Conservation (phyloP, 495 filamentous ascomycete genomes). For the Penicillium silybi region DNA sequence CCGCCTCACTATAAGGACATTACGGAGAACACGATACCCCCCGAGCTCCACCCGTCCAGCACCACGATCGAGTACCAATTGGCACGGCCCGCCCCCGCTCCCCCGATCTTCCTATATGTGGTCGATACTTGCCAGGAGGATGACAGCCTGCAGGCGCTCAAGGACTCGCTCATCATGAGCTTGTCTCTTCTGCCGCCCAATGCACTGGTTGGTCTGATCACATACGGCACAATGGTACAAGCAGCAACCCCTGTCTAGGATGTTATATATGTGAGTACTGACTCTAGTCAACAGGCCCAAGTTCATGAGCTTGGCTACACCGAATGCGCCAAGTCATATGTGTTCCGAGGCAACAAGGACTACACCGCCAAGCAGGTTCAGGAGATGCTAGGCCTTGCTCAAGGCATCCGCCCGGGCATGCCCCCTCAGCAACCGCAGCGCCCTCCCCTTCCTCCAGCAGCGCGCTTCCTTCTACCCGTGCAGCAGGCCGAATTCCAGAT, state of each 20-base stretch:
- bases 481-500: constrained; percentile 98
- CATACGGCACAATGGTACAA: constrained; percentile 91
- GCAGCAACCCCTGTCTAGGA: background rate
- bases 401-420: constrained; percentile 71
- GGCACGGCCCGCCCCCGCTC: constrained; percentile 84
- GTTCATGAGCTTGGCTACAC: constrained; percentile 98
- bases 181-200: constrained; percentile 89
- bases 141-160: constrained; percentile 91
- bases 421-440: constrained; percentile 68
- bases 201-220: constrained; percentile 92
- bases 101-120: constrained; percentile 95
- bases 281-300: constrained; percentile 62
- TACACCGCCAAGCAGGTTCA: constrained; percentile 96
- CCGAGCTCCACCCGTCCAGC: constrained; percentile 88
- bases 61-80: constrained; percentile 98
- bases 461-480: constrained; percentile 90
- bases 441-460: constrained; percentile 73
- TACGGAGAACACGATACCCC: constrained; percentile 87
- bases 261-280: background rate
- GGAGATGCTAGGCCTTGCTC: constrained; percentile 86
- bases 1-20: constrained; percentile 99
- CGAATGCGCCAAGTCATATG: constrained; percentile 98
- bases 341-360: constrained; percentile 97
- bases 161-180: constrained; percentile 96
- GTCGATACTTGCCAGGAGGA: constrained; percentile 99